These are phyloP conservation scores for Hawksworthiomyces lignivorus DNA, from an alignment of 2,329 filamentous ascomycete genomes.

Conservation along the genomic window DNA sequence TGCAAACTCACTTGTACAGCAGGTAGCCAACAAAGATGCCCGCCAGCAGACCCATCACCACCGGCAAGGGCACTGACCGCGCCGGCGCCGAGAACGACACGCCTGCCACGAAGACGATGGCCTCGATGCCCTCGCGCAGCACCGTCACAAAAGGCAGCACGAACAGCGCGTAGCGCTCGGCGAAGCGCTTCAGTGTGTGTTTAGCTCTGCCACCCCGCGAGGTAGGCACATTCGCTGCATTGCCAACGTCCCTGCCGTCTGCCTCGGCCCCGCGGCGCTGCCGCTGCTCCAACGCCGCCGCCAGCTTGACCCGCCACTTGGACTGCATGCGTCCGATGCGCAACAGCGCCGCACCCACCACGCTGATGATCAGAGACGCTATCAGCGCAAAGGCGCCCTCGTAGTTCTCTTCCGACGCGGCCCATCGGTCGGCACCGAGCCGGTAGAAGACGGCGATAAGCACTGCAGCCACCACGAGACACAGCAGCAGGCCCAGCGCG, in stretches of 20 bases:
- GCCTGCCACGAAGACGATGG: slow-evolving; percentile 68
- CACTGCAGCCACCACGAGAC: slow-evolving; percentile 55
- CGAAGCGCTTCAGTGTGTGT: slow-evolving; percentile 54
- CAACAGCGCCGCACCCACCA: slow-evolving; percentile 64
- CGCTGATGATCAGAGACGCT: slow-evolving; percentile 61
- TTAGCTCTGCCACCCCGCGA: too few relatives aligned
- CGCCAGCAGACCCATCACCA: slow-evolving; percentile 57
- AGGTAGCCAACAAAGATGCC: slow-evolving; percentile 57
- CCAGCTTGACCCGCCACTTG: slow-evolving; percentile 69
- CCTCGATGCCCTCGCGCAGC: slow-evolving; percentile 67
- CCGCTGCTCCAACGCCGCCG: slow-evolving; percentile 50
- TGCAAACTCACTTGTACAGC: slow-evolving; percentile 60
- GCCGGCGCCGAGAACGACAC: slow-evolving; percentile 63
- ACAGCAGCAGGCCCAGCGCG: slow-evolving; percentile 53
- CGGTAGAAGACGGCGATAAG: slow-evolving; percentile 70
- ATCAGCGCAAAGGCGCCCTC: slow-evolving; percentile 63
- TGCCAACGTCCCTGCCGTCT: slow-evolving; percentile 10
- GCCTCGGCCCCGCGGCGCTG: slow-evolving; percentile 22
- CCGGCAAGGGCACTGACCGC: slow-evolving; percentile 60
- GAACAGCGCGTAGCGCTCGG: slow-evolving; percentile 70
- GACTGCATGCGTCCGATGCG: slow-evolving; percentile 67
- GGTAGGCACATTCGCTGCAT: too few relatives aligned
- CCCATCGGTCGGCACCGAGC: slow-evolving; percentile 53
- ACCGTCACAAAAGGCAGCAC: slow-evolving; percentile 70
- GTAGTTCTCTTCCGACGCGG: slow-evolving; percentile 58